Percentiles rank a stretch among this genome's conserved stretches.
Evolutionary conservation across 768 basidiomycete species (phyloP).

Genomic region (Hirschioporus abietinus): DNA sequence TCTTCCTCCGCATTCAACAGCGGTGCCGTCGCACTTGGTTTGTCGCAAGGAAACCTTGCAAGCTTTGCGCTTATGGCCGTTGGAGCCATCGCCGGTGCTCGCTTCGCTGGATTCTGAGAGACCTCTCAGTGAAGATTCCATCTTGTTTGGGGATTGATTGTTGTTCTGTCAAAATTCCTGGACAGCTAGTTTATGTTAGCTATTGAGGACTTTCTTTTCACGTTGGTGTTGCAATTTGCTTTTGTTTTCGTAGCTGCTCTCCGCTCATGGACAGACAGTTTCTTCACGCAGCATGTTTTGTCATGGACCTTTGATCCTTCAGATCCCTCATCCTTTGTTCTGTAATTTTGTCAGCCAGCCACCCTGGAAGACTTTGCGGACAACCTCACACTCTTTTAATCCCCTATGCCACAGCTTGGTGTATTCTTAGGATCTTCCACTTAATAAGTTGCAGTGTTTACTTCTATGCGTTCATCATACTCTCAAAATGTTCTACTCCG

Average conservation of each 20-base stretch:
- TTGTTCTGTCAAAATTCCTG: background rate
- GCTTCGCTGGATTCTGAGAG: slow-evolving; percentile 1
- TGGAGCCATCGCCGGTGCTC: background rate
- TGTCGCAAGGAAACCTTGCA: background rate
- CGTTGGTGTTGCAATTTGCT: background rate
- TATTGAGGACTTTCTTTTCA: background rate
- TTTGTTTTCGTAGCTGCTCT: background rate
- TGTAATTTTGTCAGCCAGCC: background rate
- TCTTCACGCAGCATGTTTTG: background rate
- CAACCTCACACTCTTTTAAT: background rate
- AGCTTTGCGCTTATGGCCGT: background rate
- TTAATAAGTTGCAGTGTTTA: background rate
- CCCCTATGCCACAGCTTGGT: background rate
- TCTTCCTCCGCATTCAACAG: slow-evolving; percentile 30
- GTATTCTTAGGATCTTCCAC: background rate
- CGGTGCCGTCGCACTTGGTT: slow-evolving; percentile 6
- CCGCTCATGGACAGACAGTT: background rate
- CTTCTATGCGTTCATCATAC: too few species aligned
- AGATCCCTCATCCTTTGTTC: background rate
- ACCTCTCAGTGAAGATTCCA: background rate
- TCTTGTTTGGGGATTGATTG: background rate
- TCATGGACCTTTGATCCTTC: background rate
- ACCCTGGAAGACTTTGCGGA: background rate
- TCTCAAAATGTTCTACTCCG: too few species aligned
- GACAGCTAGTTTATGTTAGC: background rate